Conservation (phyloP, 805 yeast species). For the Candida ascalaphidarum region DNA sequence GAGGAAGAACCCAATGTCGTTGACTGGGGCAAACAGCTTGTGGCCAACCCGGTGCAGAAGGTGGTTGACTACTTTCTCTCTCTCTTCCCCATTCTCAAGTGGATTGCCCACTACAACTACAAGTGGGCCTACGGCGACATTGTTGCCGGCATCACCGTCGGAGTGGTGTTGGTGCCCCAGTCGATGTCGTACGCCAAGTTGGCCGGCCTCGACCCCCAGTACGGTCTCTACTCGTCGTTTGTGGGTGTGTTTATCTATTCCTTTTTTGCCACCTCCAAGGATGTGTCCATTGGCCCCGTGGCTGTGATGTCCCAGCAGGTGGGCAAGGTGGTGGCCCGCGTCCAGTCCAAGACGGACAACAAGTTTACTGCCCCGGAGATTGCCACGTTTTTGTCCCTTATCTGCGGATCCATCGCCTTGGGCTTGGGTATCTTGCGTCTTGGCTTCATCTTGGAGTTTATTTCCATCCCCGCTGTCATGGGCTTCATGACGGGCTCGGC, state of each 20-base stretch:
- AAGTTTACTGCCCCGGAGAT: conserved; percentile 55
- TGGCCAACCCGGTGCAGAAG: conserved; percentile 30
- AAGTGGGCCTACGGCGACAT: conserved; percentile 77
- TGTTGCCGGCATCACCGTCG: conserved; percentile 90
- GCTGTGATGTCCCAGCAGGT: conserved; percentile 92
- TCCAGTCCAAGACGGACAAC: conserved; percentile 35
- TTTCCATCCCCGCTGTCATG: conserved; percentile 84
- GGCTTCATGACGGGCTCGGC: conserved; percentile 97
- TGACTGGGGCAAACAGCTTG: conserved; percentile 18
- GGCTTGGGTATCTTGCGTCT: conserved; percentile 78
- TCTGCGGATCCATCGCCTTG: conserved; percentile 79
- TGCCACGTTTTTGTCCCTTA: conserved; percentile 70
- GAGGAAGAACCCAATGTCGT: conserved; percentile 25
- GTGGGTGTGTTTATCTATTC: conserved; percentile 86
- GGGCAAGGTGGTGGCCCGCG: conserved; percentile 64
- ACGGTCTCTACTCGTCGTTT: conserved; percentile 86
- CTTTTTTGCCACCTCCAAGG: conserved; percentile 90
- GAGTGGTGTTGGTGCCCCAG: conserved; percentile 89
- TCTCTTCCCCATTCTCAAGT: conserved; percentile 69
- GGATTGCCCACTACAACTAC: conserved; percentile 79
- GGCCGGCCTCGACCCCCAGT: conserved; percentile 75
- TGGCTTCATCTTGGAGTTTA: conserved; percentile 83
- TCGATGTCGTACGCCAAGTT: conserved; percentile 91
- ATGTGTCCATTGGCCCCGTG: conserved; percentile 93
- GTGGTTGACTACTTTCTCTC: conserved; percentile 46